Evolutionary conservation across 257 asterid species (phyloP), one percentile per base, ranked within the genome.

Genomic region (Cinchona pubescens): DNA sequence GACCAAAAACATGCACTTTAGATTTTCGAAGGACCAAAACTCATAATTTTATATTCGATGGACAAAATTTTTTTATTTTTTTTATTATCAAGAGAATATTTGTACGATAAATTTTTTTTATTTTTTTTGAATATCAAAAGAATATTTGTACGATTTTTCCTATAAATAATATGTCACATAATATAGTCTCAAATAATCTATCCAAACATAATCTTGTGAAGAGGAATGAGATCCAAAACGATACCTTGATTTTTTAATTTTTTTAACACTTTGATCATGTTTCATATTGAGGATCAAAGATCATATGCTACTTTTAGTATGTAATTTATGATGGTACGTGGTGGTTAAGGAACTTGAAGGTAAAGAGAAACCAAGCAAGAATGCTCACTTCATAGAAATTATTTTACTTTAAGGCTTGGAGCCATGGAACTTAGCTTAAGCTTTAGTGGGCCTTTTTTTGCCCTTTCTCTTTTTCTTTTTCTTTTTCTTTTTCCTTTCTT

Each of bases 371-470:
- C 9, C 30, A 8, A n/a, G 3, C 23, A 38, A 45, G 32, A 67
- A 55, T 65, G 79, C 42, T 21, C 40, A 30, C 63, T 51, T 51
- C 34, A 51, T 19, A 19, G 18, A 25, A 58, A 58, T 51, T 19
- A 7, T 30, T 12, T 56, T 21, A 25, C 42, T 69, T 49, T 35
- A 53, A 7, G 46, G 23, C 73, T 69, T 43, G 46, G 62, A 58
- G 49, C 69, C 37, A 15, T 53, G 15, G 29, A 67, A 8, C 55
- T 23, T 43, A 42, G 75, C 30, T 29, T 64, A 35, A 58, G 76
- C 76, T 69, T 69, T 76, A n/a, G 64, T 46, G 55, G 72, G n/a
- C 58, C 58, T 69, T 70, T 69, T 37, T 58, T 40, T 6, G 16
- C 7, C 5, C n/a, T 49, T 27, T 14, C 3, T 27, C 65, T 29